Conservation (phyloP, 352 stramenopile genomes). For the Pythium phragmiticola region DNA sequence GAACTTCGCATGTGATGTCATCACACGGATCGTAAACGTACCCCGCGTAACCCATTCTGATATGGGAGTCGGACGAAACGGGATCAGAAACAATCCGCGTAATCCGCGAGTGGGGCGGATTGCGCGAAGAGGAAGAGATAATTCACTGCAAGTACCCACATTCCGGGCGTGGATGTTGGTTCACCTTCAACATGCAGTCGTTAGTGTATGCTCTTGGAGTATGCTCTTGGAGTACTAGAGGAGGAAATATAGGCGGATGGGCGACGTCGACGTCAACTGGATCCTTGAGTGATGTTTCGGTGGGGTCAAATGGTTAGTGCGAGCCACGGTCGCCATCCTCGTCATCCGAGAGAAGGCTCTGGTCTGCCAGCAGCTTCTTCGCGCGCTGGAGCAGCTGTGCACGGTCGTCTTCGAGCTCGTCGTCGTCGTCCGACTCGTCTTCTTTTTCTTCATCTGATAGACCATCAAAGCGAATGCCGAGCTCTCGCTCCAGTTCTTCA, state of each 20-base stretch:
- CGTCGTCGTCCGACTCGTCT: constrained; percentile 34
- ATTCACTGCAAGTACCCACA: not conserved
- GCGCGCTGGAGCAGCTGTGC: constrained; percentile 22
- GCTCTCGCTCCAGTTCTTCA: constrained; percentile 64
- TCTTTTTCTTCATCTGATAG: constrained; percentile 62
- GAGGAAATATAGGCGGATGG: not conserved
- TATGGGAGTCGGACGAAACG: constrained; percentile 12
- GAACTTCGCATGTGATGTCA: not conserved
- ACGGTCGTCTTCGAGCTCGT: constrained; percentile 30
- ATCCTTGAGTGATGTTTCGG: constrained; percentile 7
- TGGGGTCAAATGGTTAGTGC: not conserved
- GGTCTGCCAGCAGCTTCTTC: constrained; percentile 26
- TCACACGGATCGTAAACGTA: constrained; percentile 4
- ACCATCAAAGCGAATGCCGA: constrained; percentile 66
- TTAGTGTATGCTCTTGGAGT: not conserved
- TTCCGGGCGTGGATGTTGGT: not conserved
- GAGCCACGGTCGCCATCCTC: constrained; percentile 13
- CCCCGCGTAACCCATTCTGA: constrained; percentile 21
- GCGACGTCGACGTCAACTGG: not conserved
- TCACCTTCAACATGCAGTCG: not conserved
- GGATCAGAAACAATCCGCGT: not conserved
- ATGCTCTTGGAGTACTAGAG: not conserved
- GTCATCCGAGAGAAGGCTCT: constrained; percentile 29
- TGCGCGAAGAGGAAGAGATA: not conserved
- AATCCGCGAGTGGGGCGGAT: not conserved